Evolutionary conservation across 345 rosid genomes (phyloP).

Genomic region (Punica granatum): DNA sequence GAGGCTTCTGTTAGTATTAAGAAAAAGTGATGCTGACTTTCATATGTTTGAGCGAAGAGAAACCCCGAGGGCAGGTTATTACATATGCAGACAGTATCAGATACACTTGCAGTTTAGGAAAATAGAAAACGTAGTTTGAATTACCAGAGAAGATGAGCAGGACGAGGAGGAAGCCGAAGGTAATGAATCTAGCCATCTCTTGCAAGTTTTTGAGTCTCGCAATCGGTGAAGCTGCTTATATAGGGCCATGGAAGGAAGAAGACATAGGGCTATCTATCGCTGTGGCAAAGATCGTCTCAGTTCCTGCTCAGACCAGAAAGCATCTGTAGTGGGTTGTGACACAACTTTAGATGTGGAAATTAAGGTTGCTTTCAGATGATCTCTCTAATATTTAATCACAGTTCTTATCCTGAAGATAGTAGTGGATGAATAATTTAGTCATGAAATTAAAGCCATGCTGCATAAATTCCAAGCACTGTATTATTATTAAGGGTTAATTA

Average conservation of each 20-base stretch:
- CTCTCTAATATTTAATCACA: neutral
- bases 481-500: too few species aligned
- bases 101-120: neutral
- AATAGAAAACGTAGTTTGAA: neutral
- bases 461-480: neutral
- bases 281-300: neutral
- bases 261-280: neutral
- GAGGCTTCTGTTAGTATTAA: too few species aligned
- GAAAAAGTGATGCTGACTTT: too few species aligned
- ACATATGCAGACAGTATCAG: too few species aligned
- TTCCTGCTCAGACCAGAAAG: neutral
- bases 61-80: too few species aligned
- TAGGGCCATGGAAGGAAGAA: neutral
- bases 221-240: neutral
- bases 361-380: neutral
- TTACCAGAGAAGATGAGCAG: slow-evolving; percentile 15
- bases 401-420: neutral
- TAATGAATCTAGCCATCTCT: neutral
- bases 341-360: too few species aligned
- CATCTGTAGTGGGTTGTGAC: neutral
- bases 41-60: too few species aligned
- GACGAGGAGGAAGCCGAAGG: slow-evolving; percentile 13
- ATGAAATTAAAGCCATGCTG: neutral
- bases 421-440: neutral
- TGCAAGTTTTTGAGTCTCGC: neutral